Evolutionary conservation across 2,329 filamentous ascomycete species (phyloP).

Genomic region (Podosphaera xanthii): DNA sequence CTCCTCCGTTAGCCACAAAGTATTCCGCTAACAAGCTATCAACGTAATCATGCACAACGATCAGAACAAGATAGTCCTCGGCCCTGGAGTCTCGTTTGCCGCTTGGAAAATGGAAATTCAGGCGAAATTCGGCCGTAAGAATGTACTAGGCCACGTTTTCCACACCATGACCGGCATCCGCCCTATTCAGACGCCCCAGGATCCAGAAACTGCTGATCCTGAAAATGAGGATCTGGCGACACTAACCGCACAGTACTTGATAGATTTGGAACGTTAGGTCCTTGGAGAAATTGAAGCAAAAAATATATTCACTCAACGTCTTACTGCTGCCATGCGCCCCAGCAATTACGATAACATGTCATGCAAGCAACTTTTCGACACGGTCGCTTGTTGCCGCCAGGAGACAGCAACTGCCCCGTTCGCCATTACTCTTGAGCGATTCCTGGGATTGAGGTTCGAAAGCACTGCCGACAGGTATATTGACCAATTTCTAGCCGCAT

Average conservation of each 20-base stretch:
- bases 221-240: neutral
- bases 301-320: too few species aligned
- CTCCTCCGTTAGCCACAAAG: neutral
- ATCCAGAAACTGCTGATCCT: neutral
- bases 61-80: neutral
- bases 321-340: too few species aligned
- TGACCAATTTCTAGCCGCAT: too few species aligned
- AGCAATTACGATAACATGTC: too few species aligned
- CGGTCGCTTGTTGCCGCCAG: neutral
- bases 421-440: neutral
- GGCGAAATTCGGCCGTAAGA: neutral
- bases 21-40: neutral
- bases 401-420: neutral
- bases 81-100: neutral
- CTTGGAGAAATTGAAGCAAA: neutral
- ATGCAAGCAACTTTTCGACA: too few species aligned
- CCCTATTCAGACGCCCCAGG: neutral
- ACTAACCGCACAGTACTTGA: neutral
- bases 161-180: neutral
- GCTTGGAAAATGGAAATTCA: neutral
- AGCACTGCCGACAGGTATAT: neutral
- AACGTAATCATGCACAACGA: neutral
- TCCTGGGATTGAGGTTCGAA: neutral
- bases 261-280: neutral
- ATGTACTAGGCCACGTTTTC: too few species aligned